These are phyloP conservation scores for Agapanthus africanus DNA, from an alignment of 106 monocot species.

Conservation along the genomic window DNA sequence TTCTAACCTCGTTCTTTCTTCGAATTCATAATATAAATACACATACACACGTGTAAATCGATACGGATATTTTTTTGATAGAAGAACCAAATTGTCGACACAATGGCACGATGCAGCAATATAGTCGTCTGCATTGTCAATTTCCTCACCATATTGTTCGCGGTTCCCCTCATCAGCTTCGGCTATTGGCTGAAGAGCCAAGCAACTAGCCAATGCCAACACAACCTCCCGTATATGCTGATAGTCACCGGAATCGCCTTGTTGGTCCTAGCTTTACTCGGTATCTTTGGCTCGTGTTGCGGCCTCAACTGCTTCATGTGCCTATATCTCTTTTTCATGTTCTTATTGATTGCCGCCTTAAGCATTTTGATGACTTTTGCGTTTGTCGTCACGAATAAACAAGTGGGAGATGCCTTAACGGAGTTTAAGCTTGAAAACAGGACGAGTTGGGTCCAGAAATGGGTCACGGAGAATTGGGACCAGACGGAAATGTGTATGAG, in stretches of 20 bases:
- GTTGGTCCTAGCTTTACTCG: conserved; percentile 25
- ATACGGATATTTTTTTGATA: no score
- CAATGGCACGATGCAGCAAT: conserved; percentile 41
- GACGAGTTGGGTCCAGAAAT: conserved; percentile 37
- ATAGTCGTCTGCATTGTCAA: conserved; percentile 25
- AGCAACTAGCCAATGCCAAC: conserved; percentile 25
- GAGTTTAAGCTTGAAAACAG: conserved; percentile 27
- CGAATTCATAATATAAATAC: no score
- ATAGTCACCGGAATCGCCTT: conserved; percentile 25
- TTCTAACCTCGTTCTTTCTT: no score
- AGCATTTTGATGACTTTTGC: conserved; percentile 25
- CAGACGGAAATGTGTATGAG: conserved; percentile 32
- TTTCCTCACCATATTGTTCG: conserved; percentile 23
- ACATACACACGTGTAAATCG: no score
- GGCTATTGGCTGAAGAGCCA: conserved; percentile 28
- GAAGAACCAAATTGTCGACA: background rate
- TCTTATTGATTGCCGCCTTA: conserved; percentile 31
- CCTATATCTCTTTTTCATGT: conserved; percentile 41
- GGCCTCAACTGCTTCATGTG: conserved; percentile 31
- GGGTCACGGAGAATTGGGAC: conserved; percentile 24
- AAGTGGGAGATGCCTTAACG: conserved; percentile 16
- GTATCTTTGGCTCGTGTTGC: conserved; percentile 43
- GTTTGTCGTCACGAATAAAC: conserved; percentile 30
- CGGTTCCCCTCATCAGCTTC: conserved; percentile 26
- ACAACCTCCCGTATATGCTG: conserved; percentile 14